Conservation (phyloP, 208 protist genomes). For the Trypanosomatidae sp. region DNA sequence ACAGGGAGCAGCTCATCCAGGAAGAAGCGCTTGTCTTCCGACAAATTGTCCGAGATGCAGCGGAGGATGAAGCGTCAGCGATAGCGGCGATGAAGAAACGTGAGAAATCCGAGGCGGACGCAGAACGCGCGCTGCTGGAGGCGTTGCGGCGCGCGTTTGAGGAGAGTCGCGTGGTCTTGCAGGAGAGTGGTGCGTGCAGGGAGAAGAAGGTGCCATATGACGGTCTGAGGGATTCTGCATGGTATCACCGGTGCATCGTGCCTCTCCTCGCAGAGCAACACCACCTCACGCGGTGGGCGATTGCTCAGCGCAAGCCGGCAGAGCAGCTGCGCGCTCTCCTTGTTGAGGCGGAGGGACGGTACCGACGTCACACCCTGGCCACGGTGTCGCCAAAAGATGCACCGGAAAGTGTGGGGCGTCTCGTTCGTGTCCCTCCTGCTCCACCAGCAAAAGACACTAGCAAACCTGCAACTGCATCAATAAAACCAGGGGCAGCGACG, state of each 20-base stretch:
- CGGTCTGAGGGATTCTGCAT: not conserved
- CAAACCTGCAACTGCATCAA: too few species aligned
- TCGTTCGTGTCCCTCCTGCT: too few species aligned
- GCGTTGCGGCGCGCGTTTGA: too few species aligned
- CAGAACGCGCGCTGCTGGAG: too few species aligned
- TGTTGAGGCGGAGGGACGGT: conserved; percentile 4
- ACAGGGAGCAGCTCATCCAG: conserved; percentile 18
- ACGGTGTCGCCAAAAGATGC: not conserved
- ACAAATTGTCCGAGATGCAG: not conserved
- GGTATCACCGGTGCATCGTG: conserved; percentile 6
- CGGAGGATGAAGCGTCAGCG: conserved; percentile 4
- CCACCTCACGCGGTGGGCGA: not conserved
- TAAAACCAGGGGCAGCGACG: too few species aligned
- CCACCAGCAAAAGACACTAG: too few species aligned
- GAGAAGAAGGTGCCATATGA: not conserved
- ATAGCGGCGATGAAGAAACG: not conserved
- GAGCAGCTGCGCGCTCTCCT: conserved; percentile 6
- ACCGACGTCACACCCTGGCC: conserved; percentile 8
- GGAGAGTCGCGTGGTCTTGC: too few species aligned
- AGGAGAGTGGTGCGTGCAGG: too few species aligned
- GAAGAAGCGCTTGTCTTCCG: conserved; percentile 17
- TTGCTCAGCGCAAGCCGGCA: not conserved
- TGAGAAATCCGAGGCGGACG: too few species aligned
- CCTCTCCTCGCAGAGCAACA: conserved; percentile 5
- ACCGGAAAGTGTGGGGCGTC: too few species aligned